Evolutionary conservation across 176 grass and related monocot genomes (phyloP).

Genomic region (Oryza meyeriana): DNA sequence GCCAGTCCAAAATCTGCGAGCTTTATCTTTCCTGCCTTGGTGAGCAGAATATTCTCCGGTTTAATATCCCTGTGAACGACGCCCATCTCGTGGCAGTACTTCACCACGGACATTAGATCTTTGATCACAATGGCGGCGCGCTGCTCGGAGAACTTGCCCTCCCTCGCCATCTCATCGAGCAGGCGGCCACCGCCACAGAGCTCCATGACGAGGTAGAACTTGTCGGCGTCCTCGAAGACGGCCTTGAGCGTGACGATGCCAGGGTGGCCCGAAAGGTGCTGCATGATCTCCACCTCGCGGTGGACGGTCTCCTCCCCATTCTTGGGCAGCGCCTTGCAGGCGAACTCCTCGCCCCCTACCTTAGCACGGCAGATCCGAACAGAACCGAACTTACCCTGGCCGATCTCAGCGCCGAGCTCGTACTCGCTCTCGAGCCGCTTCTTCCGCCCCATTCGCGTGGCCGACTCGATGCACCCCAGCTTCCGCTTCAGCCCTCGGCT

Average conservation of each 20-base stretch:
- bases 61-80: conserved; percentile 94
- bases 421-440: conserved; percentile 76
- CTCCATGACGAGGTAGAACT: conserved; percentile 91
- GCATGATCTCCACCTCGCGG: conserved; percentile 99
- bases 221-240: conserved; percentile 79
- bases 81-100: conserved; percentile 96
- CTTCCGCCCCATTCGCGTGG: conserved; percentile 73
- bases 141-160: conserved; percentile 59
- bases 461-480: conserved; percentile 79
- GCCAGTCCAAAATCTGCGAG: conserved; percentile 91
- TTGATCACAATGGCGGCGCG: conserved; percentile 56
- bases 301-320: conserved; percentile 95
- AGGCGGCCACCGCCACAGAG: conserved; percentile 68
- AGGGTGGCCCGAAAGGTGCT: conserved; percentile 91
- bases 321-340: conserved; percentile 80
- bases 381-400: conserved; percentile 86
- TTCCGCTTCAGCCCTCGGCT: conserved; percentile 79
- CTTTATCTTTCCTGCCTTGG: conserved; percentile 60
- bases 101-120: conserved; percentile 69
- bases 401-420: conserved; percentile 73
- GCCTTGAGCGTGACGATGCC: conserved; percentile 80
- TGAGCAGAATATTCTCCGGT: conserved; percentile 89
- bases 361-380: conserved; percentile 77
- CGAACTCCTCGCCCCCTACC: conserved; percentile 51
- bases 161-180: conserved; percentile 61